Evolutionary conservation across 2,329 filamentous ascomycete species (phyloP), one percentile per base, ranked within the genome.

Genomic region (Periconia macrospinosa): DNA sequence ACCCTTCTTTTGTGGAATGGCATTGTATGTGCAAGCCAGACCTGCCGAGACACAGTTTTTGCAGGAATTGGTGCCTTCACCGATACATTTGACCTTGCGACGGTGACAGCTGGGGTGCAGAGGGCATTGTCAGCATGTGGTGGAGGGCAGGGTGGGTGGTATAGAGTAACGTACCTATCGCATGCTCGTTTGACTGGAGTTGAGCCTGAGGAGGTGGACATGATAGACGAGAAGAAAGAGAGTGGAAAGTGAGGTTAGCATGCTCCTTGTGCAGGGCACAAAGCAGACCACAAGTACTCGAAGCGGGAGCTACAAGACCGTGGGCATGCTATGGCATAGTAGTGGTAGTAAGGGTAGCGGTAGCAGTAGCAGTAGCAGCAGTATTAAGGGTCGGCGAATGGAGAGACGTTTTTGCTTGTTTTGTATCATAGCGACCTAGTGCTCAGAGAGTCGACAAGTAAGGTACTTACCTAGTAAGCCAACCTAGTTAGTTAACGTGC

Each of bases 1-100:
- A 2, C 84, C 84, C 60, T 86, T 82, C 70, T 86, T 86, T 69
- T 84, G 82, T 14, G 84, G 84, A 42, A 87, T 80, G 62, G 85
- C 83, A 62, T 86, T 85, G 68, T 85, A 83, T 59, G 84, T 86
- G 74, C 84, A 87, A n/a, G 75, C 79, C 55, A 87, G 77, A 20
- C 81, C 79, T 30, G 84, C 83, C 53, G 81, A 80, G 49, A 78
- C 71, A 68, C 84, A 87, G 65, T 86, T 85, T 69, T 84, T 83
- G 74, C 84, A 87, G 5, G 84, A 82, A 50, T 74, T 73, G 30
- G 75, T 75, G 54, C 76, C 76, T 62, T 81, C 78, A 49, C 76
- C 77, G 52, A 80, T 79, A 63, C 79, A 81, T 59, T 79, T 80
- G 54, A 81, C 78, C 63, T 81, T 81, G 44, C 79, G 72, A 50